Percentiles rank a stretch among this genome's conserved stretches.
Conservation (phyloP, 2,329 filamentous ascomycete genomes). For the Coniochaeta sp. region DNA sequence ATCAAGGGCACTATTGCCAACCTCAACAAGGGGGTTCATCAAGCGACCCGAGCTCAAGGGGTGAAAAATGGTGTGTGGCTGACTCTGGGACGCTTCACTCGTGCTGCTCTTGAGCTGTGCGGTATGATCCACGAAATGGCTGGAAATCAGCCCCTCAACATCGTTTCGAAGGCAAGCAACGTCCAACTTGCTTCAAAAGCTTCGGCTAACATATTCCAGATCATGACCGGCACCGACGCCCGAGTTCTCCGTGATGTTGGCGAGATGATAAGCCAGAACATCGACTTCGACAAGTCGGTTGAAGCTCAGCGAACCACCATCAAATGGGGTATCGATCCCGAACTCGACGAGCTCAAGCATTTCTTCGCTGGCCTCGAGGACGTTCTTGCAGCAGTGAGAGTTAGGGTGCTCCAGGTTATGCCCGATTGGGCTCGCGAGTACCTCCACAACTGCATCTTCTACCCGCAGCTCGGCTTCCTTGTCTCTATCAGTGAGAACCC, state of each 20-base stretch:
- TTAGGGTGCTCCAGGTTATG: constrained; percentile 54
- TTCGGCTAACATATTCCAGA: not conserved
- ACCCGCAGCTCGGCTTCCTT: constrained; percentile 87
- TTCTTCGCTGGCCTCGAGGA: constrained; percentile 71
- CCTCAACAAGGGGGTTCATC: constrained; percentile 70
- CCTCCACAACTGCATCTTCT: constrained; percentile 73
- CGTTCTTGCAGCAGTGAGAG: constrained; percentile 62
- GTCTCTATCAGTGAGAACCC: constrained; percentile 63
- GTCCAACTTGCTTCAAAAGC: not conserved
- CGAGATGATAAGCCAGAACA: constrained; percentile 61
- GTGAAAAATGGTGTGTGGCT: constrained; percentile 66
- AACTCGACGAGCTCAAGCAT: constrained; percentile 72
- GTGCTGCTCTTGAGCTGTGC: constrained; percentile 61
- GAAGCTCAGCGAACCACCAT: constrained; percentile 68
- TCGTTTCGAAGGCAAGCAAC: constrained; percentile 47
- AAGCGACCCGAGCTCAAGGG: constrained; percentile 36
- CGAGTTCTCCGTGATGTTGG: constrained; percentile 58
- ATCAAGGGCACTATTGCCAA: constrained; percentile 62
- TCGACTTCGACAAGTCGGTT: constrained; percentile 75
- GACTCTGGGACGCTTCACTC: constrained; percentile 64
- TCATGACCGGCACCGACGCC: constrained; percentile 16
- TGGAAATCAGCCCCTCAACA: constrained; percentile 41
- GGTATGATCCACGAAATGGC: constrained; percentile 53
- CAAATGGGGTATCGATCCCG: constrained; percentile 59
- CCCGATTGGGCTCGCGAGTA: constrained; percentile 50